Base-by-base conservation (phyloP, 176 grass and related monocot genomes). In the Aegilops sharonensis region DNA sequence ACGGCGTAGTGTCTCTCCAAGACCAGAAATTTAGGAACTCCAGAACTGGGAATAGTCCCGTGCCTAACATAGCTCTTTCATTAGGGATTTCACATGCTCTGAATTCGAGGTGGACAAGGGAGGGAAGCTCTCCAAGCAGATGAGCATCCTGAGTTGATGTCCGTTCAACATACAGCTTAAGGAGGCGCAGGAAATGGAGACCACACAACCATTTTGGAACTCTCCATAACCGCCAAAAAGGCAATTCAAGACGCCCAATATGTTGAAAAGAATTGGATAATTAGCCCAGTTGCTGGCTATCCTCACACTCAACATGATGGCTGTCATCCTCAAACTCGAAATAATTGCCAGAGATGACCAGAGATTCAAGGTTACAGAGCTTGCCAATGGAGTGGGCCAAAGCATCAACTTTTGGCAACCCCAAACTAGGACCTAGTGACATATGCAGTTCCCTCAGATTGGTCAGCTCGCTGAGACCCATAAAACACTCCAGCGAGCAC, bases 171-270 rank as follows among this genome's bases (percentile, higher is more conserved):
- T 0, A 5, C 25, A 65, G 25, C 0, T 3, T 0, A 4, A 65
- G 27, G 63, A 31, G 2, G 29, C 25, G 25, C 11, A 30, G 27
- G 12, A 11, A 65, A 7, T 65, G 64, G 64, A 66, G 27, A 66
- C 31, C 64, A 66, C 13, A 13, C 64, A 66, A 17, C 64, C 64
- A 32, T 66, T 45, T 45, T 45, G 43, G 43, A 45, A 45, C 43
- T 45, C 43, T 45, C 43, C 43, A 45, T 1, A 45, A 66, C 29
- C 7, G 0, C 63, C 63, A 66, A 2, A 0, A 0, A 0, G 0
- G 0, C 27, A 66, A 6, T 30, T 3, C 2, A 15, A 66, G 29
- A 0, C 1, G 14, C 29, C 32, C 29, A 3, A 67, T 67, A 32
- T 32, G 64, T 8, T 32, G 13, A 17, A 17, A 32, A 67, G 29